Evolutionary conservation across 352 stramenopile genomes (phyloP), one percentile per base, ranked within the genome.

Genomic region (Globisporangium apiculatum): DNA sequence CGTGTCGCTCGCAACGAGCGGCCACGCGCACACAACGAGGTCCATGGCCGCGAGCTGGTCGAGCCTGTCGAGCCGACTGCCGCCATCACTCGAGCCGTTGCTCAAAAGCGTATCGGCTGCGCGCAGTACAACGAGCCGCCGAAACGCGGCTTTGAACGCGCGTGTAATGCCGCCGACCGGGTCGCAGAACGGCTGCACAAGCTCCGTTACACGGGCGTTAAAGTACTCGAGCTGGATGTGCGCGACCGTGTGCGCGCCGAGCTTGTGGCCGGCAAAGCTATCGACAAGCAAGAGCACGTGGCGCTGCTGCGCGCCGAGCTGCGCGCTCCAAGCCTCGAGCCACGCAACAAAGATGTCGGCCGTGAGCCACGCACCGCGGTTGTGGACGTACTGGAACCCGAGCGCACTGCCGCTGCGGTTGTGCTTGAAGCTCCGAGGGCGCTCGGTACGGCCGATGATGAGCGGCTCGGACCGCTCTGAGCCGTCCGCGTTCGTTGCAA

Each of bases 221-320:
- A 62, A 48, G 45, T 57, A 65, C 38, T 64, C 55, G 24, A 71
- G 51, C 31, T 60, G 48, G 43, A 71, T 57, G 50, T 62, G 61
- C 8, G 38, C 55, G 41, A 66, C 41, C 5, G 17, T 18, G 4
- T 48, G 18, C 24, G 48, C 31, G 14, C 57, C 64, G 18, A 45
- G 38, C 51, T 41, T 18, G 50, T 60, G 54, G 18, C 51, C 59
- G 11, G 40, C 50, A 51, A 31, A 37, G 18, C 58, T 48, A 38
- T 59, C 55, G 17, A 64, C 51, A 0, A 70, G 52, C 42, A 70
- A 11, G 14, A 70, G 48, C 5, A 67, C 56, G 24, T 61, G 55
- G 8, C 60, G 55, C 37, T 58, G 50, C 3, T 38, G 43, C 17
- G 47, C 55, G 18, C 58, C 14, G 11, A 69, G 47, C 18, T 49